A percentile compares a stretch with the other conserved stretches of the same genome.
Conservation (phyloP, 2,329 filamentous ascomycete genomes). For the Pyrenophora seminiperda region DNA sequence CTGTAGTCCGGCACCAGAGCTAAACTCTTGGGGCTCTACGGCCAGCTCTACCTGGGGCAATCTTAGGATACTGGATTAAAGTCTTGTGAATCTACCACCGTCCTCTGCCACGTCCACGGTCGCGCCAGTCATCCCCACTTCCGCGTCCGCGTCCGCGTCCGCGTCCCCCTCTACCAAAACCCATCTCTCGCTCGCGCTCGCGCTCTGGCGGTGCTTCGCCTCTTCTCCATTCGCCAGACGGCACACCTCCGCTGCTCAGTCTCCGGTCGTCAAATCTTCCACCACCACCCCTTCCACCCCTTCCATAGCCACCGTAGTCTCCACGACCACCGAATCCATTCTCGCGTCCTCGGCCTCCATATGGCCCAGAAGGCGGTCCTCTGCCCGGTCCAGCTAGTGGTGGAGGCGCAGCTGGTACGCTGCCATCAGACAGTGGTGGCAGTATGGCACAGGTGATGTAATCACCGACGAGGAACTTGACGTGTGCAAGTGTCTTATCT, state of each 20-base stretch:
- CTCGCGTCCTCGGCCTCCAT: slow-evolving; percentile 36
- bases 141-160: slow-evolving; percentile 48
- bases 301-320: slow-evolving; percentile 31
- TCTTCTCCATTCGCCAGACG: slow-evolving; percentile 68
- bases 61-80: too few relatives aligned
- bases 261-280: slow-evolving; percentile 43
- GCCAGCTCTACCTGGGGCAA: background rate
- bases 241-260: slow-evolving; percentile 51
- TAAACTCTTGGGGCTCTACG: background rate
- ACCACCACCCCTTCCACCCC: slow-evolving; percentile 47
- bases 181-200: slow-evolving; percentile 56
- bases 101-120: slow-evolving; percentile 42
- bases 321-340: slow-evolving; percentile 44
- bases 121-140: slow-evolving; percentile 37
- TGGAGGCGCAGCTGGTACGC: slow-evolving; percentile 66
- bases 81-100: slow-evolving; percentile 31
- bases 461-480: slow-evolving; percentile 85
- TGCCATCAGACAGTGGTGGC: slow-evolving; percentile 74
- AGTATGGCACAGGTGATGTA: slow-evolving; percentile 83
- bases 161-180: slow-evolving; percentile 30
- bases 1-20: too few relatives aligned
- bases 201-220: slow-evolving; percentile 65
- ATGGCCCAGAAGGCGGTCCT: slow-evolving; percentile 36
- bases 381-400: slow-evolving; percentile 47
- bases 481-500: slow-evolving; percentile 75